phyloP scores from a whole-genome alignment of 2,329 filamentous ascomycete genomes.

The Cylindrodendrum hubeiense region DNA sequence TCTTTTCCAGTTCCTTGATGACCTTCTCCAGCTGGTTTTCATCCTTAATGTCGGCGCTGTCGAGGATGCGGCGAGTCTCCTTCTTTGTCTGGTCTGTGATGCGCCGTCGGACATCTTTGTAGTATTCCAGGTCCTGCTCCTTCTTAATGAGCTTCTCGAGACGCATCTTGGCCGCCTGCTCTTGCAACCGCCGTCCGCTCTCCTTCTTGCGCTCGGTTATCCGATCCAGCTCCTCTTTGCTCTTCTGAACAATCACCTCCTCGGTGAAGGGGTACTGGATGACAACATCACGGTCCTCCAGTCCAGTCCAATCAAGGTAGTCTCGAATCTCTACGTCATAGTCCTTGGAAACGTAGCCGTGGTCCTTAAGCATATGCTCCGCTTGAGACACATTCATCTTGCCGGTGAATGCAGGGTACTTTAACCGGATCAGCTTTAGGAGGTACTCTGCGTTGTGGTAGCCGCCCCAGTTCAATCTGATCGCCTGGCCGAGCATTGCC shows the following conservation, averaged over 20 bases:
- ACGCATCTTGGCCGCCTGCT: constrained; percentile 97
- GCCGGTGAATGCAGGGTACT: constrained; percentile 90
- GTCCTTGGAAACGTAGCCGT: constrained; percentile 89
- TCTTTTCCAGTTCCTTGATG: constrained; percentile 90
- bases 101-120: constrained; percentile 82
- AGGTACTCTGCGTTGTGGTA: constrained; percentile 92
- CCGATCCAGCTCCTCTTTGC: constrained; percentile 89
- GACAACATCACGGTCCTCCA: constrained; percentile 90
- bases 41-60: constrained; percentile 92
- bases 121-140: constrained; percentile 95
- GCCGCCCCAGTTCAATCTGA: constrained; percentile 94
- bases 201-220: constrained; percentile 97
- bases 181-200: constrained; percentile 89
- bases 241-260: constrained; percentile 90
- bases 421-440: constrained; percentile 87
- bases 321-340: constrained; percentile 82
- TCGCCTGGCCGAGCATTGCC: constrained; percentile 85
- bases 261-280: constrained; percentile 96
- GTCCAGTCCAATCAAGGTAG: constrained; percentile 90
- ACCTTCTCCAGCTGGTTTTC: constrained; percentile 86
- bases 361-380: constrained; percentile 86
- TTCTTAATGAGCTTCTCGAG: constrained; percentile 95
- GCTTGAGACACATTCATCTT: constrained; percentile 90
- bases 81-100: constrained; percentile 88
- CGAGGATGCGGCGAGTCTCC: constrained; percentile 86